A percentile compares a stretch with the other conserved stretches of the same genome.
Conservation (phyloP, 345 rosid genomes). For the Lepidium didymum region DNA sequence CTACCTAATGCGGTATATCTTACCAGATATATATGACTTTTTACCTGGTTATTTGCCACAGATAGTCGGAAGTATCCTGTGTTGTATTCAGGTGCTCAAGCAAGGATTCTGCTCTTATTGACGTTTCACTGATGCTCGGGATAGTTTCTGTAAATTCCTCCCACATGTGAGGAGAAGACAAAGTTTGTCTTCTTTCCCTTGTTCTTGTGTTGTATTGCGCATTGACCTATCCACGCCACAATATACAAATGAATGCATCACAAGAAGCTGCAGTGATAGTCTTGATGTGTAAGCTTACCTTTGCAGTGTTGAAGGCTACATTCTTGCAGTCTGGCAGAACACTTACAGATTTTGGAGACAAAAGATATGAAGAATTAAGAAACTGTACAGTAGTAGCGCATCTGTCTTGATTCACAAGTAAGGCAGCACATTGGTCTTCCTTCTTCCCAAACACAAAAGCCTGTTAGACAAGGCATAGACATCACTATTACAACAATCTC, state of each 20-base stretch:
- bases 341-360: slow-evolving; percentile 65
- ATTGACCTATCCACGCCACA: slow-evolving; percentile 40
- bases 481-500: slow-evolving; percentile 1
- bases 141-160: slow-evolving; percentile 46
- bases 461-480: slow-evolving; percentile 27
- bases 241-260: neutral
- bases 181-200: slow-evolving; percentile 29
- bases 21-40: neutral
- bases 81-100: slow-evolving; percentile 66
- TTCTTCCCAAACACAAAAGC: slow-evolving; percentile 49
- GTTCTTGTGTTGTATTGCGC: slow-evolving; percentile 44
- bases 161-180: slow-evolving; percentile 43
- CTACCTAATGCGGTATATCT: neutral
- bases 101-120: slow-evolving; percentile 41
- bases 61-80: slow-evolving; percentile 74
- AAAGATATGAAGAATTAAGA: slow-evolving; percentile 35
- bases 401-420: slow-evolving; percentile 50
- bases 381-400: slow-evolving; percentile 32
- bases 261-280: slow-evolving; percentile 1
- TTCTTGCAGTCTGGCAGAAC: slow-evolving; percentile 70
- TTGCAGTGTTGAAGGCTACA: slow-evolving; percentile 62
- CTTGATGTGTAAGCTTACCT: slow-evolving; percentile 33
- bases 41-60: slow-evolving; percentile 71
- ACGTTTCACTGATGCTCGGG: slow-evolving; percentile 40
- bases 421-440: slow-evolving; percentile 51